phyloP scores from a whole-genome alignment of 2,329 filamentous ascomycete species.

The Trichoderma semiorbis region DNA sequence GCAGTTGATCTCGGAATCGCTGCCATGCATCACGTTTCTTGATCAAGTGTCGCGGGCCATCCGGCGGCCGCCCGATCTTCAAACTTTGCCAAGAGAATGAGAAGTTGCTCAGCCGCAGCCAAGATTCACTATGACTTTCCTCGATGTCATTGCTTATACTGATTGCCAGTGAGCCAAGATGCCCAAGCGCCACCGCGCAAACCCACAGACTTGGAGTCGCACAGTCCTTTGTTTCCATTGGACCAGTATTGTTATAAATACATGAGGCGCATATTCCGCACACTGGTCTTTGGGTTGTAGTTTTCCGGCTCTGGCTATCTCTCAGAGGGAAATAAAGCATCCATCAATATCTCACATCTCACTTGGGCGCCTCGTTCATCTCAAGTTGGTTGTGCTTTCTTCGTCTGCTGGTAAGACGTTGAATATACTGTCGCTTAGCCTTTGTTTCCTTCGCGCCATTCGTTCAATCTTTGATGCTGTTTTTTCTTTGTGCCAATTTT shows the following conservation, averaged over 20 bases:
- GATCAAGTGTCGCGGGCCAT: not conserved
- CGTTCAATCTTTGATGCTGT: not conserved
- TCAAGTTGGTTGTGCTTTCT: not conserved
- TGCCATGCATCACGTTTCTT: not conserved
- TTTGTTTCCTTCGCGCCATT: not conserved
- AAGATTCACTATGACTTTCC: not conserved
- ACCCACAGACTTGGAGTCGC: not conserved
- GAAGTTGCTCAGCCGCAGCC: not conserved
- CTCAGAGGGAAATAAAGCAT: not conserved
- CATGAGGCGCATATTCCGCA: not conserved
- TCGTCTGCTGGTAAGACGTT: constrained; percentile 3
- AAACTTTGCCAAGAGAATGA: not conserved
- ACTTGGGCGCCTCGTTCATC: not conserved
- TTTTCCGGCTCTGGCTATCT: not conserved
- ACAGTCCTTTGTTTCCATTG: not conserved
- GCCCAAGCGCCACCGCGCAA: not conserved
- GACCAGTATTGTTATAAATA: not conserved
- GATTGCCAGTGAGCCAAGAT: not conserved
- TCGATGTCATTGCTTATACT: not conserved
- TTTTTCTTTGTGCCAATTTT: not conserved
- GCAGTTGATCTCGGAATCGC: not conserved
- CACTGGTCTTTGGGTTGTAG: not conserved
- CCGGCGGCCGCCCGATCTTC: not conserved
- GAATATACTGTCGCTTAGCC: not conserved
- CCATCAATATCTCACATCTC: not conserved